Conservation (phyloP, 805 yeast species). For the Myxozyma neglecta region DNA sequence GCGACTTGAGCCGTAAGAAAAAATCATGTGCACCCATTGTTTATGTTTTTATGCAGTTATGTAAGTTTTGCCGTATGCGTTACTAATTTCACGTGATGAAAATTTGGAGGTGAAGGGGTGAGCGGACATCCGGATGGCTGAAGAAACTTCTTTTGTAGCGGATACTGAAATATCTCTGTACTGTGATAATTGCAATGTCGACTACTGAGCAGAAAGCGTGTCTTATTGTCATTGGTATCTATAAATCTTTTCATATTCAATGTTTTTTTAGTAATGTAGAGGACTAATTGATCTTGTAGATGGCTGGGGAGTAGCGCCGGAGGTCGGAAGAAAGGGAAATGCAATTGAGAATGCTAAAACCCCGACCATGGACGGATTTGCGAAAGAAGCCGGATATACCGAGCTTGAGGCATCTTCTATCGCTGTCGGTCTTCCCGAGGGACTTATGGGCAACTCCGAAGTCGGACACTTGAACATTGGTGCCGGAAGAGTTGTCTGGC, state of each 20-base stretch:
- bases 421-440: conserved; percentile 34
- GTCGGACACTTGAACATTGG: conserved; percentile 35
- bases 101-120: too few relatives aligned
- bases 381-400: conserved; percentile 27
- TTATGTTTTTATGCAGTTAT: too few relatives aligned
- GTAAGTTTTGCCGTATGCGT: too few relatives aligned
- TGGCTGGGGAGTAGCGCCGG: conserved; percentile 31
- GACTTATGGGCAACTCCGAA: conserved; percentile 35
- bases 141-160: too few relatives aligned
- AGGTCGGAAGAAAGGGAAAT: conserved; percentile 27
- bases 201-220: conserved; percentile 27
- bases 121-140: background rate
- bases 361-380: conserved; percentile 30
- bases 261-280: background rate
- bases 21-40: too few relatives aligned
- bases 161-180: background rate
- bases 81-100: too few relatives aligned
- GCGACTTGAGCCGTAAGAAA: too few relatives aligned
- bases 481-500: conserved; percentile 36
- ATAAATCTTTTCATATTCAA: background rate
- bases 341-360: conserved; percentile 33
- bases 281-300: conserved; percentile 5
- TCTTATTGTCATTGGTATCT: conserved; percentile 32
- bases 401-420: conserved; percentile 31
- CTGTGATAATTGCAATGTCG: background rate